Base-by-base conservation (phyloP, 352 stramenopile species). In the Phytophthora citrophthora region DNA sequence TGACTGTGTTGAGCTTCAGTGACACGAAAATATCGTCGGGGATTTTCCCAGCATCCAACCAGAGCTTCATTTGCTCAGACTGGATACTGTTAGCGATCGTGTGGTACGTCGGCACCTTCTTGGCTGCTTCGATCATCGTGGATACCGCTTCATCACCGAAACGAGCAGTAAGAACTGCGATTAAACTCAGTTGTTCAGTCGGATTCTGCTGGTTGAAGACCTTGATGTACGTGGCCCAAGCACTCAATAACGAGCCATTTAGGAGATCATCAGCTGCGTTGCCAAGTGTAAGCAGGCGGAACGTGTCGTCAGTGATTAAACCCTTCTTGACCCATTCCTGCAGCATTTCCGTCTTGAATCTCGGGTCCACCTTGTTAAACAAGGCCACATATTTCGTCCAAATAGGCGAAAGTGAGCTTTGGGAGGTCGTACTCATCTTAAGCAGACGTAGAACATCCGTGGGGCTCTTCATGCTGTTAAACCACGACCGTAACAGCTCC, bases 161-260 rank as follows among this genome's bases (percentile, higher is more conserved):
- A 16, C 39, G 45, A 49, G 52, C 27, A 4, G 51, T 68, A 20
- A 68, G 36, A 12, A 29, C 40, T 2, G 52, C 20, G 26, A 68
- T 9, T 16, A 68, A 18, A 46, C n/a, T 57, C 18, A 60, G 24
- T 40, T 64, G 27, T 20, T 54, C 26, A 3, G 16, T 51, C 1
- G 61, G 54, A 16, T 54, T 64, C 39, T 64, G 26, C 18, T 64
- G 23, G 59, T 66, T 66, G 41, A 54, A 66, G 7, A 54, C 9
- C 16, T 66, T 66, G 15, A 66, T 54, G 24, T 66, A 66, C 8
- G 5, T 45, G 16, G 34, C 24, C 58, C 58, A 66, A 38, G 41
- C 58, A 1, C 29, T 32, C 8, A 66, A 27, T n/a, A 50, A 0
- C 6, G 58, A 46, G 11, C 41, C 44, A 16, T 26, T 24, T 1